Evolutionary conservation across 2,329 filamentous ascomycete species (phyloP), one percentile per base, ranked within the genome.

Genomic region (Macrophomina pseudophaseolina): DNA sequence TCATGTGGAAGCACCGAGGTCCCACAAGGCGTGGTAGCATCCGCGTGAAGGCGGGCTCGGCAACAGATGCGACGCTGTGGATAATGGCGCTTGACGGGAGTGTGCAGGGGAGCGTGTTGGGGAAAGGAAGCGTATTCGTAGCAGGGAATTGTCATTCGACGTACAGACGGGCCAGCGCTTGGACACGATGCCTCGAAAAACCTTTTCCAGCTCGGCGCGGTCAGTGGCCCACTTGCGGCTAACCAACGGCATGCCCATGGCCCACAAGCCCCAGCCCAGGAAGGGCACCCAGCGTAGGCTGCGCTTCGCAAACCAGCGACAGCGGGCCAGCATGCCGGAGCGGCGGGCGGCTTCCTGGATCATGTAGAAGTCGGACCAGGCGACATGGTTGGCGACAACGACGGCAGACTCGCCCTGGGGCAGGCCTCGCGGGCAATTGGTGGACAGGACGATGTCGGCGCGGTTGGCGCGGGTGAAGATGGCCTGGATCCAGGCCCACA

Each of bases 331-430:
- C 88, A 90, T 90, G 65, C 81, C 82, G 12, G 84, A 76, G 49
- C 79, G 79, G 56, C 83, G 71, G 14, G 87, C 87, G 49, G 88
- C 75, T 44, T 83, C 82, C 75, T 90, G 86, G 69, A 89, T 86
- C 80, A 88, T 83, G 78, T 88, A 90, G 72, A 90, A 88, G 74
- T 89, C 87, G 66, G 82, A 80, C 87, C 87, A 89, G 62, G 81
- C 82, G 46, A 88, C 83, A 75, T 89, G 87, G 73, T 89, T 88
- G 64, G 83, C 79, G 64, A 89, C 77, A 38, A 89, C 84, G 64
- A 90, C 83, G 64, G 86, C 87, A 32, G 84, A 87, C 75, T 90
- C 87, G n/a, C 80, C 80, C 11, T 67, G 65, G 1, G 85, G 86
- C 8, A 88, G 75, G 1, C 71, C 67, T 69, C 86, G 83, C 16